Percentiles rank a stretch among this genome's conserved stretches.
These are phyloP conservation scores for Globisporangium ultimum DNA, from an alignment of 352 stramenopile species.

Conservation along the genomic window DNA sequence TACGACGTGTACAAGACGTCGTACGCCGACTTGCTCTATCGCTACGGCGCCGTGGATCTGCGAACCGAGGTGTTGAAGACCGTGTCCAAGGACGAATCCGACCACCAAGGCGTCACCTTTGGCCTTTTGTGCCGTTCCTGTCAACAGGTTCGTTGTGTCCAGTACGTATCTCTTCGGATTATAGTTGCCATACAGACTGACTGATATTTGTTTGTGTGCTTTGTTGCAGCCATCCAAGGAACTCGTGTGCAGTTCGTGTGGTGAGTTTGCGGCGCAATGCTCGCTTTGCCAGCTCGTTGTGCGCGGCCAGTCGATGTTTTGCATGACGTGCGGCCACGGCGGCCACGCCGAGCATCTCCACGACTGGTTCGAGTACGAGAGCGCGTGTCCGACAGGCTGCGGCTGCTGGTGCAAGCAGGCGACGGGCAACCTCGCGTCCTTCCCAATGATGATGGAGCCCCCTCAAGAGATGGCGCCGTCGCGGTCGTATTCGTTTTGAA, in stretches of 20 bases:
- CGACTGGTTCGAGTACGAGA: constrained; percentile 76
- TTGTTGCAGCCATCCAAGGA: constrained; percentile 41
- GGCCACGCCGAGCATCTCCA: constrained; percentile 69
- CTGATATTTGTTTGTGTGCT: neutral
- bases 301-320: constrained; percentile 84
- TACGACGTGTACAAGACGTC: constrained; percentile 83
- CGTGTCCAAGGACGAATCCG: constrained; percentile 23
- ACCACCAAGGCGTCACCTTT: constrained; percentile 53
- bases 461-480: constrained; percentile 32
- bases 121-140: constrained; percentile 67
- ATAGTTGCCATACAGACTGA: neutral
- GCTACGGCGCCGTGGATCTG: constrained; percentile 70
- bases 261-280: constrained; percentile 76
- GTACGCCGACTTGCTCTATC: constrained; percentile 81
- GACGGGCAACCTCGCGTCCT: constrained; percentile 40
- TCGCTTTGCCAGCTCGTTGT: constrained; percentile 82
- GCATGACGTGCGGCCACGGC: constrained; percentile 80
- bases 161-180: neutral
- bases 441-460: constrained; percentile 19
- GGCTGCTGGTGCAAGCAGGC: constrained; percentile 85
- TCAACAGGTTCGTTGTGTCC: constrained; percentile 36
- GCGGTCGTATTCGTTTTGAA: constrained; percentile 70
- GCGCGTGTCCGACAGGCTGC: constrained; percentile 74
- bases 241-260: constrained; percentile 58
- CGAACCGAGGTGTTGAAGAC: constrained; percentile 75